Percentiles rank a stretch among this genome's conserved stretches.
These are phyloP conservation scores for Fusarium graminum DNA, from an alignment of 2,329 filamentous ascomycete species.

Conservation along the genomic window DNA sequence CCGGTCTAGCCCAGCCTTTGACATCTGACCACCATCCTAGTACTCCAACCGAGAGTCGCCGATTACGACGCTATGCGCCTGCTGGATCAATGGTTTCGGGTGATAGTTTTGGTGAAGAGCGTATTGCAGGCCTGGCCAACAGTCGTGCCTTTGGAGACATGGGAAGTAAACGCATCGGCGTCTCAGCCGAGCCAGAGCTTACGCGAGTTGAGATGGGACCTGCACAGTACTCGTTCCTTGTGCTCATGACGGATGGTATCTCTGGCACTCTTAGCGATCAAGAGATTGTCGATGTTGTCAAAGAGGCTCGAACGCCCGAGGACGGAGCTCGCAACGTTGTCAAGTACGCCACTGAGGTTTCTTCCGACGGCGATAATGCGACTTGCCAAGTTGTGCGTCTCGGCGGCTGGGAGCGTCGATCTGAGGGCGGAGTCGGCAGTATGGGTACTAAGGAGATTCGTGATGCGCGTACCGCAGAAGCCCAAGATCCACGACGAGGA, in stretches of 20 bases:
- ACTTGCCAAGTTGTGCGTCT: constrained; percentile 76
- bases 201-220: constrained; percentile 81
- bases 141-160: constrained; percentile 96
- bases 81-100: constrained; percentile 82
- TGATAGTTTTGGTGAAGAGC: constrained; percentile 97
- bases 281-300: constrained; percentile 95
- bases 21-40: constrained; percentile 94
- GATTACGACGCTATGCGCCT: constrained; percentile 84
- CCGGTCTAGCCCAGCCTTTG: constrained; percentile 81
- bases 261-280: constrained; percentile 89
- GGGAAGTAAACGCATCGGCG: constrained; percentile 89
- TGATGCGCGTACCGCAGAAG: constrained; percentile 84
- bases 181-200: constrained; percentile 93
- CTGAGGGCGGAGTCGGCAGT: constrained; percentile 88
- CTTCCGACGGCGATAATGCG: constrained; percentile 74
- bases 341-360: constrained; percentile 89
- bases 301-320: constrained; percentile 92
- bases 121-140: constrained; percentile 93
- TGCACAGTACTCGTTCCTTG: constrained; percentile 89
- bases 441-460: constrained; percentile 92
- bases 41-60: constrained; percentile 84
- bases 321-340: constrained; percentile 84
- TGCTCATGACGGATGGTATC: constrained; percentile 89
- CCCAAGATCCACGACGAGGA: constrained; percentile 81
- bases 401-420: constrained; percentile 77